Base-by-base conservation (phyloP, 805 yeast genomes). In the Zygoascus tannicola region DNA sequence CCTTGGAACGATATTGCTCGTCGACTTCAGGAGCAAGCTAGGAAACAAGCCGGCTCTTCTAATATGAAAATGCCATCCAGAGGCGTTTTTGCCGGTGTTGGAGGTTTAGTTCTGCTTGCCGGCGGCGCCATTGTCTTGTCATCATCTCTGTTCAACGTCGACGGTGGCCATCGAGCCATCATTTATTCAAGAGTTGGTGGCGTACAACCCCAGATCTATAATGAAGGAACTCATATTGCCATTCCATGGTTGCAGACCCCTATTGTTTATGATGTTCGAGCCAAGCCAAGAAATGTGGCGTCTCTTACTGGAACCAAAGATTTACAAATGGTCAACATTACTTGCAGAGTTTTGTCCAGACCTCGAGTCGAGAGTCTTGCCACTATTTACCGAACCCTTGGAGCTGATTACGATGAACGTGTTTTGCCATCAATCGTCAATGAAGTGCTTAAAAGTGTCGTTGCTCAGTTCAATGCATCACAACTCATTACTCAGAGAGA, bases 401-500 rank as follows among this genome's bases (percentile, higher is more conserved):
- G 98, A 42, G 73, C 72, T 43, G 97, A 92, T 64, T 92, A 90
- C 66, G 98, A 92, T 62, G 98, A 92, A 69, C 80, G 95, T 57
- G 96, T 92, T 16, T 73, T 92, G 56, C 98, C 98, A 33, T 85
- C 96, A n/a, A 88, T 92, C 66, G 96, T 90, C 45, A 92, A 92
- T 63, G 98, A 92, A 68, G 97, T 92, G 44, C 74, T 92, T 62
- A 92, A 92, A 65, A 77, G 95, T 1, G 97, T 92, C 40, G 96
- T 92, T 49, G 98, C 98, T 4, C 98, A 92, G 67, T 92, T 90
- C 72, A 92, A 92, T 63, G 98, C 98, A 4, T 84, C 97, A 12
- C 98, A 92, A 67, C 76, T 92, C 58, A 92, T 92, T 63, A 92
- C 98, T n/a, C 97, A 92, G 70, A 86, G 98, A 74, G 98, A 92